Evolutionary conservation across 2,329 filamentous ascomycete species (phyloP).

Genomic region (Penicillium vulpinum): DNA sequence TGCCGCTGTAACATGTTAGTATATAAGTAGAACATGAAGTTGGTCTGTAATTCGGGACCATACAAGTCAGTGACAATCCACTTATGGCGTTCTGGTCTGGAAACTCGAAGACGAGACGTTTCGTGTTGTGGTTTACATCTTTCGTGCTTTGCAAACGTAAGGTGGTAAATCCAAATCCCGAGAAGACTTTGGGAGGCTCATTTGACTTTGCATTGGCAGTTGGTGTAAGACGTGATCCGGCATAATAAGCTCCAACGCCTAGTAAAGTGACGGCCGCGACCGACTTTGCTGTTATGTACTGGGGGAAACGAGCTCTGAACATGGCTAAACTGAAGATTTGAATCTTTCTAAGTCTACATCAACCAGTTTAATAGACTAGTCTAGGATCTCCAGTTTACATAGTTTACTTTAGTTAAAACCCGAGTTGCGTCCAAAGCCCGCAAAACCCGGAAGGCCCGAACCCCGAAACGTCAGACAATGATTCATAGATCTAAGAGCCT

Average conservation of each 20-base stretch:
- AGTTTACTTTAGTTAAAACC: not conserved
- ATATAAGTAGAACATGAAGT: not conserved
- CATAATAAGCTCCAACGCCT: constrained; percentile 6
- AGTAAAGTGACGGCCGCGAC: not conserved
- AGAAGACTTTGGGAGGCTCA: constrained; percentile 7
- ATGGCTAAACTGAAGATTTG: not conserved
- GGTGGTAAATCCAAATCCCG: constrained; percentile 42
- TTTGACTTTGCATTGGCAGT: constrained; percentile 11
- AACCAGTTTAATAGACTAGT: not conserved
- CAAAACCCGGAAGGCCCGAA: not conserved
- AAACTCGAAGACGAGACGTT: constrained; percentile 58
- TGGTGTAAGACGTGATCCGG: not conserved
- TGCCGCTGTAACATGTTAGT: constrained; percentile 43
- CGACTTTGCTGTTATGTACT: not conserved
- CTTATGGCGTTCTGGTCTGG: constrained; percentile 50
- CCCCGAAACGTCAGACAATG: not conserved
- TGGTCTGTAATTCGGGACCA: not conserved
- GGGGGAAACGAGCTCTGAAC: not conserved
- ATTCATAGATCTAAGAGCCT: not conserved
- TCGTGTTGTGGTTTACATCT: constrained; percentile 60
- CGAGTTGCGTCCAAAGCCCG: not conserved
- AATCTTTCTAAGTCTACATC: not conserved
- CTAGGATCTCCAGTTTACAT: not conserved
- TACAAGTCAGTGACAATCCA: constrained; percentile 55
- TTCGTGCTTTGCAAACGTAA: constrained; percentile 55